These are phyloP conservation scores for Penicillium sp. DNA, from an alignment of 2,329 filamentous ascomycete genomes.

Conservation along the genomic window DNA sequence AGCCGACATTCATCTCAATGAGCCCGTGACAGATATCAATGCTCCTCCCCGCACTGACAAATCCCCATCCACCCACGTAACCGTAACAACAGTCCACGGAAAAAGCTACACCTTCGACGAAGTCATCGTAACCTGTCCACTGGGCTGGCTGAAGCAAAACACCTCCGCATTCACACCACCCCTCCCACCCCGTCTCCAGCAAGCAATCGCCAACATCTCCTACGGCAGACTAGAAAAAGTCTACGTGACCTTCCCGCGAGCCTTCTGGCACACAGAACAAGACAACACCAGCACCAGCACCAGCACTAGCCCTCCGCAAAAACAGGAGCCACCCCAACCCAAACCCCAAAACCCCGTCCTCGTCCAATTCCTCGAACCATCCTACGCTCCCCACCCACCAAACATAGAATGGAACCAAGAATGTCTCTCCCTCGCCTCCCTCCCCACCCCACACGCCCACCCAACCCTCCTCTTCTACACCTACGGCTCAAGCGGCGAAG, in stretches of 20 bases:
- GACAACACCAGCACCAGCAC: conserved; percentile 9
- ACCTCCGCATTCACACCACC: conserved; percentile 44
- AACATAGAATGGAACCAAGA: conserved; percentile 69
- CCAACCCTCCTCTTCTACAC: conserved; percentile 78
- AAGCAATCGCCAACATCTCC: conserved; percentile 48
- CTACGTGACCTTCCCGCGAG: conserved; percentile 65
- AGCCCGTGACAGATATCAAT: conserved; percentile 42
- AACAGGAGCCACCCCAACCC: too few relatives aligned
- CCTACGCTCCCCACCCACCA: conserved; percentile 61
- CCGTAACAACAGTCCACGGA: conserved; percentile 40
- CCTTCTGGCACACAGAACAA: conserved; percentile 65
- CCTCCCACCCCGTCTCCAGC: conserved; percentile 41
- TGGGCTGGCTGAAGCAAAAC: conserved; percentile 54
- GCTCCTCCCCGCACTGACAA: conserved; percentile 21
- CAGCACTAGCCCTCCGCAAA: too few relatives aligned
- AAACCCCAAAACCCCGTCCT: conserved; percentile 52
- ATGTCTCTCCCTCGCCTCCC: conserved; percentile 69
- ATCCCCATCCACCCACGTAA: conserved; percentile 39
- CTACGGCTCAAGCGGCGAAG: conserved; percentile 43
- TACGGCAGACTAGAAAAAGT: conserved; percentile 49
- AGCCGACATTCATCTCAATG: conserved; percentile 50
- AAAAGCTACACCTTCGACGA: conserved; percentile 46
- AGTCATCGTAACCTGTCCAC: conserved; percentile 51
- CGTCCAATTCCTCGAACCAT: conserved; percentile 69
- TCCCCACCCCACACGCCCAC: conserved; percentile 59